phyloP scores from a whole-genome alignment of 108 stramenopile species.

The Aureococcus anophagefferens region DNA sequence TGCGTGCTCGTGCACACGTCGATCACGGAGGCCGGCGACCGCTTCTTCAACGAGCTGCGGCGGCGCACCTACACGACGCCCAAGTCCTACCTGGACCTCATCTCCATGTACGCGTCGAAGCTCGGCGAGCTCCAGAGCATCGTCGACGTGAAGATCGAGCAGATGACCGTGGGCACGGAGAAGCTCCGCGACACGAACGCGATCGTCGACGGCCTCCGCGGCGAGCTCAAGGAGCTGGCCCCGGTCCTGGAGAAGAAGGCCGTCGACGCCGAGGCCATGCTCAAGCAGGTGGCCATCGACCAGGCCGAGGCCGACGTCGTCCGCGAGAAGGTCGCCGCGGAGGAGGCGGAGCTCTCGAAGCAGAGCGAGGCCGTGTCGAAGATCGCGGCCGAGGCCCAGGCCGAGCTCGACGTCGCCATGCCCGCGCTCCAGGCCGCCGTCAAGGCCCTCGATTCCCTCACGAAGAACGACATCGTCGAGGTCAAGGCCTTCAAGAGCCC shows the following conservation, averaged over 20 bases:
- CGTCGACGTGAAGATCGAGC: slow-evolving; percentile 31
- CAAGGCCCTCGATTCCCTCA: slow-evolving; percentile 38
- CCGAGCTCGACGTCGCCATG: slow-evolving; percentile 47
- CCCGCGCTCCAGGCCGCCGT: slow-evolving; percentile 46
- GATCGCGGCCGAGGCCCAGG: slow-evolving; percentile 50
- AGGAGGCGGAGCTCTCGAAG: slow-evolving; percentile 40
- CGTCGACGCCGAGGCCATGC: slow-evolving; percentile 36
- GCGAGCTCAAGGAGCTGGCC: slow-evolving; percentile 39
- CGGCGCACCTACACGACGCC: slow-evolving; percentile 57
- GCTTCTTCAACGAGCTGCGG: slow-evolving; percentile 45
- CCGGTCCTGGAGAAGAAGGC: slow-evolving; percentile 45
- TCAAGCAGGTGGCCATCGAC: slow-evolving; percentile 35
- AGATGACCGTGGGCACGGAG: slow-evolving; percentile 43
- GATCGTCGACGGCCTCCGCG: slow-evolving; percentile 44
- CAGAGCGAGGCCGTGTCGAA: slow-evolving; percentile 48
- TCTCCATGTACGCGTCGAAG: slow-evolving; percentile 42
- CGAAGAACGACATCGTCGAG: slow-evolving; percentile 49
- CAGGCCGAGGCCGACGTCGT: slow-evolving; percentile 36
- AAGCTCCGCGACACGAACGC: slow-evolving; percentile 54
- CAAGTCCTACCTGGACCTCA: slow-evolving; percentile 59
- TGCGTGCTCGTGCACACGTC: slow-evolving; percentile 43
- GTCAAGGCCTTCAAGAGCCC: slow-evolving; percentile 53
- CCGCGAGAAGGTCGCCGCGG: slow-evolving; percentile 27
- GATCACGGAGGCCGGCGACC: slow-evolving; percentile 28
- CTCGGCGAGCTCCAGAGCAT: slow-evolving; percentile 29